Base-by-base conservation (phyloP, 495 filamentous ascomycete species). In the Penicillium ochrochloron region DNA sequence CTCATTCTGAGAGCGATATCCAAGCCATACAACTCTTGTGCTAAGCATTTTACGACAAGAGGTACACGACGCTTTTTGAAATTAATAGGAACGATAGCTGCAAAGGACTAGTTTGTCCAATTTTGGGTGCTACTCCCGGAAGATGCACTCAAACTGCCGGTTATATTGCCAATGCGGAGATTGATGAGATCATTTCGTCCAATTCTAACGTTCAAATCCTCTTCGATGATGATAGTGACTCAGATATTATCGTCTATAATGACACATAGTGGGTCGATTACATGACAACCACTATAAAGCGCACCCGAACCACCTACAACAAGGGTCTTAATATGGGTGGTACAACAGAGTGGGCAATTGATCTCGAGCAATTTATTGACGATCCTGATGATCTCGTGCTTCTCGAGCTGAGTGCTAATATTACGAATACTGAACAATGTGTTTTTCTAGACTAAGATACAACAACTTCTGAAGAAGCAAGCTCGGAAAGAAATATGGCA, bases 71-170 rank as follows among this genome's bases (percentile, higher is more conserved):
- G 33, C 33, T 35, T 35, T 35, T 35, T 35, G 33, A 35, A 35
- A 35, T 35, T 35, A 11, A 35, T 6, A 35, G 33, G 33, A 35
- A 35, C 7, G 11, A 35, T 2, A 11, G 11, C 33, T 35, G 11
- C 33, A 35, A 11, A 35, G 11, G 7, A 35, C 33, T 35, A 35
- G 33, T 9, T 35, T 35, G 33, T 35, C 33, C 7, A 35, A 11
- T 35, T 35, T 35, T 8, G 33, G 21, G 37, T 17, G 81, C 19
- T 77, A 12, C 23, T 12, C 21, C 21, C 11, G 59, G 59, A 29
- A 14, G 10, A 12, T 61, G 59, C 21, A 61, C 59, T 12, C 17
- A 34, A 14, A 42, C 48, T 23, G 50, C 48, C 21, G 59, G 59
- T 5, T 55, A 42, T 23, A 27, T 61, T 31, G 34, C 48, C 10